Base-by-base conservation (phyloP, 352 stramenopile genomes). In the Stramenopiles sp. region DNA sequence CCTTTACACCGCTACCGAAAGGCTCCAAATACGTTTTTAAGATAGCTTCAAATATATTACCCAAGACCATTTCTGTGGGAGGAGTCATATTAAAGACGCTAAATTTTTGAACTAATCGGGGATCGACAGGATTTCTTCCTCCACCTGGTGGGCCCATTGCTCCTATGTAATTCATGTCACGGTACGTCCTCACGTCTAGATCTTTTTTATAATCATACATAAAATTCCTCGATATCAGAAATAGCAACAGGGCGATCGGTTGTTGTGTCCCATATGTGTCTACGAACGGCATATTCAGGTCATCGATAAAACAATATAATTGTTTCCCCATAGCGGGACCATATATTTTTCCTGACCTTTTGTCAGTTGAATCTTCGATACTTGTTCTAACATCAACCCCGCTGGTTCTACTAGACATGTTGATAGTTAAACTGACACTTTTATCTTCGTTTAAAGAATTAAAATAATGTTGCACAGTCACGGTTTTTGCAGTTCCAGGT, bases 211-310 rank as follows among this genome's bases (percentile, higher is more conserved):
- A 86, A 74, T 97, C 91, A 79, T 97, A 97, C 32, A 97, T 89
- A 53, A 83, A 86, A 6, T 89, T 89, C 34, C 88, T 84, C 35
- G 82, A 91, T 78, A 97, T 91, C 4, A 97, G 82, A 76, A 96
- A 97, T 71, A 95, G 88, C 25, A 97, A 81, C 6, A 97, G 80
- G 0, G 92, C 90, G 74, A 97, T 96, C 0, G 92, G 92, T 76
- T 96, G 90, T 79, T 97, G 92, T 0, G 92, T 97, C 68, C 92
- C 92, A 78, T 97, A 97, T 4, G 90, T 77, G 79, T 97, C 92
- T 0, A 96, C 89, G 77, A 95, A 96, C 36, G 92, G 92, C 92
- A 97, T 97, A 79, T 97, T 97, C 75, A 97, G 82, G 79, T 97
- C 92, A 76, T 97, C 92, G 49, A 97, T 89, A 75, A 97, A 97